Evolutionary conservation across 192 early-diverging fungal genomes (phyloP), one percentile per base, ranked within the genome.

Genomic region (Coemansia sp.): DNA sequence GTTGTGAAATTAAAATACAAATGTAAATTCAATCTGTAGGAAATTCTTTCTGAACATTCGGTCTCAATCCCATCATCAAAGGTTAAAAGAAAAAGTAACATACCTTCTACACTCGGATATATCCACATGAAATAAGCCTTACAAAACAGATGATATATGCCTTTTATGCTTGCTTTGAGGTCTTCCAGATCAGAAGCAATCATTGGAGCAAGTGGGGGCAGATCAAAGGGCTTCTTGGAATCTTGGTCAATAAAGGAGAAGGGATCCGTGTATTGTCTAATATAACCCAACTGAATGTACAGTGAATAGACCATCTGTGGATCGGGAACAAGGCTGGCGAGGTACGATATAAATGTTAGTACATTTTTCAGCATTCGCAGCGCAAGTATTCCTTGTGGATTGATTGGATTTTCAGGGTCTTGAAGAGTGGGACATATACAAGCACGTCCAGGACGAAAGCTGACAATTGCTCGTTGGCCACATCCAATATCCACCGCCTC

Each of bases 391-490:
- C 79, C 79, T 54, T 82, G 79, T n/a, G 79, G 79, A 32, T 73
- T 82, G n/a, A 76, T 68, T 1, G 79, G 63, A 19, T 67, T 55
- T n/a, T 15, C 45, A 2, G 26, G 45, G 45, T 82, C 79, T 40
- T 75, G 79, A 4, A 82, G 73, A 16, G 63, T 67, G 16, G 79
- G 79, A 19, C 79, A 82, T 18, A 82, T 76, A 56, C 79, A 76
- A 0, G 74, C 46, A 18, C 74, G 64, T 0, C 79, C 79, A 0
- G 68, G 51, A 46, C 68, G 39, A 45, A 82, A 82, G 0, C 73
- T 74, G 57, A 70, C 48, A 8, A 82, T 82, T 3, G 79, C 60
- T 22, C 71, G 62, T 41, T 82, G 74, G 0, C 79, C 79, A 40
- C 79, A 82, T 3, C 79, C 79, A 60, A 82, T 82, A 32, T 69